Conservation (phyloP, 192 early-diverging fungal species). For the Lunasporangiospora selenospora region DNA sequence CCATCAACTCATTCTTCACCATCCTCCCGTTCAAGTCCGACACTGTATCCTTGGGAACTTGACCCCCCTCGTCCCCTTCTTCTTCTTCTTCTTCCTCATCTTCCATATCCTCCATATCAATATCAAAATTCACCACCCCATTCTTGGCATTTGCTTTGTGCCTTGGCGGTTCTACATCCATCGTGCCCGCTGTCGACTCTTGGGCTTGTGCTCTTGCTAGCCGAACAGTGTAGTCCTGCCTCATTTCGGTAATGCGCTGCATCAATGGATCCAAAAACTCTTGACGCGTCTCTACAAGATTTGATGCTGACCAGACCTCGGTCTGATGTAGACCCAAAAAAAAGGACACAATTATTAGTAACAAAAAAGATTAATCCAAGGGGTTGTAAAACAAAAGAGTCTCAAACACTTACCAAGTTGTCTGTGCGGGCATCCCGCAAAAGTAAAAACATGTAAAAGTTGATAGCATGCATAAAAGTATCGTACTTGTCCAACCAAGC, state of each 20-base stretch:
- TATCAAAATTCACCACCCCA: slow-evolving; percentile 44
- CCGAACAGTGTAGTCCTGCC: slow-evolving; percentile 35
- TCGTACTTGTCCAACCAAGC: slow-evolving; percentile 49
- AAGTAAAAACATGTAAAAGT: slow-evolving; percentile 56
- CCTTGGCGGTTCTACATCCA: background rate
- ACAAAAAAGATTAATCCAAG: background rate
- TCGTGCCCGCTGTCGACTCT: slow-evolving; percentile 2
- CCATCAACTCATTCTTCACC: slow-evolving; percentile 37
- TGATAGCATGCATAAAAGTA: slow-evolving; percentile 54
- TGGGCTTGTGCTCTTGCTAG: slow-evolving; percentile 6
- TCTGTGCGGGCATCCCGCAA: slow-evolving; percentile 49
- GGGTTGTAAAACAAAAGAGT: background rate
- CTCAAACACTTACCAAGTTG: slow-evolving; percentile 42
- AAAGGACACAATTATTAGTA: too few species aligned
- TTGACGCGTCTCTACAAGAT: slow-evolving; percentile 17
- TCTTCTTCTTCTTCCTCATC: slow-evolving; percentile 7
- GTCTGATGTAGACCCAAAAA: too few species aligned
- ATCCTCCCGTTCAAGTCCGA: slow-evolving; percentile 31
- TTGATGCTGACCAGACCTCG: slow-evolving; percentile 37
- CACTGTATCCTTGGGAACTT: slow-evolving; percentile 9
- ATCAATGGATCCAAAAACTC: slow-evolving; percentile 43
- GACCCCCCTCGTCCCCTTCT: background rate
- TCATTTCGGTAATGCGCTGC: slow-evolving; percentile 21
- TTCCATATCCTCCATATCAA: slow-evolving; percentile 29
- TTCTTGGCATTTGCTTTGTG: slow-evolving; percentile 25